Percentiles rank a stretch among this genome's conserved stretches.
Conservation (phyloP, 129 eudicot species). For the Flaveria robusta region DNA sequence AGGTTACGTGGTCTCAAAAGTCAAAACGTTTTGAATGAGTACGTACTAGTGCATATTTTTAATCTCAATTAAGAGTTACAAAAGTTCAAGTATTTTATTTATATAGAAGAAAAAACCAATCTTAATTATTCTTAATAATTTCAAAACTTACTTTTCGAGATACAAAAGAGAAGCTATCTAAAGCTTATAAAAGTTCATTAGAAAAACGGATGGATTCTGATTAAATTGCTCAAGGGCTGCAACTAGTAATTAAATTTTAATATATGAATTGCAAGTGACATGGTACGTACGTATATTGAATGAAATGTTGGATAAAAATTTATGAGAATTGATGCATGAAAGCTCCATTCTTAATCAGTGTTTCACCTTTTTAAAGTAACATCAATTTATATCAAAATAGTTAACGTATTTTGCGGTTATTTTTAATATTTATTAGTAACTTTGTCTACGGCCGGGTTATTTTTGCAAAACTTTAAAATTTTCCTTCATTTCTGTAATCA, state of each 20-base stretch:
- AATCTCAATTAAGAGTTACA: too few relatives aligned
- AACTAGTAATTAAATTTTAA: too few relatives aligned
- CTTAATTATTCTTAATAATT: too few relatives aligned
- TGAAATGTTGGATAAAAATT: not conserved
- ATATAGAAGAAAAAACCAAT: too few relatives aligned
- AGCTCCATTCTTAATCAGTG: not conserved
- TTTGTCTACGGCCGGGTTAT: not conserved
- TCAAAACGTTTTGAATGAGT: too few relatives aligned
- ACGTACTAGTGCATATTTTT: too few relatives aligned
- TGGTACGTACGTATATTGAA: not conserved
- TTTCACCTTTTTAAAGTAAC: not conserved
- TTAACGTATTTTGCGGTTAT: not conserved
- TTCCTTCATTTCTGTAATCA: too few relatives aligned
- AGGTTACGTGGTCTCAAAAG: too few relatives aligned
- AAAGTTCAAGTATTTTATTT: too few relatives aligned
- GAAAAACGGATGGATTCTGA: not conserved
- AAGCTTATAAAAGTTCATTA: not conserved
- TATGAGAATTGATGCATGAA: slow-evolving; percentile 8
- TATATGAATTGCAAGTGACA: not conserved
- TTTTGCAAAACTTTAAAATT: not conserved
- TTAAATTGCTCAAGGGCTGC: not conserved
- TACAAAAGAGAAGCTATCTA: not conserved
- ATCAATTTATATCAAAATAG: not conserved
- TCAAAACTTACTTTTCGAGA: not conserved
- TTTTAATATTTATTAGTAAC: not conserved